Base-by-base conservation (phyloP, 73 alveolate genomes). In the Tetrahymena borealis region DNA sequence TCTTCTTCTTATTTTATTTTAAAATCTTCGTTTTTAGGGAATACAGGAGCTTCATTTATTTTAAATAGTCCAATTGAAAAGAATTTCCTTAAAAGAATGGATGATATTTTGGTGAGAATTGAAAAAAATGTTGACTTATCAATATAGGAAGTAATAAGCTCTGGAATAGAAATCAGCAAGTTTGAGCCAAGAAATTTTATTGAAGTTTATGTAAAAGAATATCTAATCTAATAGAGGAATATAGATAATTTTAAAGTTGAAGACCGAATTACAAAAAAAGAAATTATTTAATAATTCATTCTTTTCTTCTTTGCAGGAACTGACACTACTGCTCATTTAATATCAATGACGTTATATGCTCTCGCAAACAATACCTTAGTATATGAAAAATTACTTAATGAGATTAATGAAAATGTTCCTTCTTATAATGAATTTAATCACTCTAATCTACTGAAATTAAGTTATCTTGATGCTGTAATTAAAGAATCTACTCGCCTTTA, bases 271-370 rank as follows among this genome's bases (percentile, higher is more conserved):
- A 15, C 78, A 15, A 92, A 85, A 36, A 90, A 38, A 28, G 28
- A 78, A 24, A 31, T 92, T 1, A 38, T 92, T 12, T 90, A 92
- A 78, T 33, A 92, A 36, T 92, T 78, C 39, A 10, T 92, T 6
- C 60, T 92, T 11, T 92, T 92, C 60, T 91, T 92, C 0, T 92
- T 92, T 92, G 95, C 95, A n/a, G 95, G 95, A 36, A 92, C 92
- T 28, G 93, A 92, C 39, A 92, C 95, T 33, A 92, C 95, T n/a
- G 85, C 95, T 78, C 92, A 92, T 78, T 13, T 18, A 4, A 79
- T 92, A 36, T 91, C 92, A 0, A 78, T 92, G 95, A 78, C 93
- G 0, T 36, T 92, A 20, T 92, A 92, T 32, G 43, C 39, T 78
- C 39, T 92, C 33, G 91, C 41, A 24, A 78, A 78, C 10, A 35